Evolutionary conservation across 106 monocot species (phyloP).

Genomic region (Platanthera zijinensis): DNA sequence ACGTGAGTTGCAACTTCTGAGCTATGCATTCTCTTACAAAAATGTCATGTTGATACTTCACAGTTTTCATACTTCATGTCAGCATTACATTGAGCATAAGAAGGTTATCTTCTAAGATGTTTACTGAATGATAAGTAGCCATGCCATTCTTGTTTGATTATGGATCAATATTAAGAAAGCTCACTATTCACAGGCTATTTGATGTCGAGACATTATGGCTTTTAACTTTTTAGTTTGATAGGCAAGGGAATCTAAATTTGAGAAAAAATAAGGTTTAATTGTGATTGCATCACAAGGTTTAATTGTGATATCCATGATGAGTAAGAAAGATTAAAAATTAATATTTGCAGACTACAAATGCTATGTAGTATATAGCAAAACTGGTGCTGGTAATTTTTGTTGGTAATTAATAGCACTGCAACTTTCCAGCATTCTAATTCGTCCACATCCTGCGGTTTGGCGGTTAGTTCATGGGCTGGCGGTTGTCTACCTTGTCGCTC

Average conservation of each 20-base stretch:
- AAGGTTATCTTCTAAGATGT: background rate
- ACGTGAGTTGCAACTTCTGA: slow-evolving; percentile 34
- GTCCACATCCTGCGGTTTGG: slow-evolving; percentile 57
- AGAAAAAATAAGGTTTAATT: no score
- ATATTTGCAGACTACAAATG: background rate
- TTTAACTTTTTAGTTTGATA: background rate
- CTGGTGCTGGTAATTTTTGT: background rate
- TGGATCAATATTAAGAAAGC: background rate
- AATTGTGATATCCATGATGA: background rate
- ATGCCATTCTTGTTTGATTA: background rate
- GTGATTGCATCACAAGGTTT: background rate
- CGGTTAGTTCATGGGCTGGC: slow-evolving; percentile 59
- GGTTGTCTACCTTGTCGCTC: slow-evolving; percentile 55
- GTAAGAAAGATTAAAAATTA: background rate
- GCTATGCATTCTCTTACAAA: background rate
- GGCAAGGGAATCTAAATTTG: no score
- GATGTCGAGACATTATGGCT: background rate
- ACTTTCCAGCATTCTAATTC: slow-evolving; percentile 10
- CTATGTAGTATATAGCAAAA: background rate
- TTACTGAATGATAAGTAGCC: background rate
- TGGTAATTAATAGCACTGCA: background rate
- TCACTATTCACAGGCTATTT: background rate
- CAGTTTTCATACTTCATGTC: background rate
- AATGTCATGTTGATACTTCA: background rate
- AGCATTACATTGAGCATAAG: background rate